These are phyloP conservation scores for Hypoxylon fragiforme DNA, from an alignment of 495 filamentous ascomycete genomes.

Conservation along the genomic window DNA sequence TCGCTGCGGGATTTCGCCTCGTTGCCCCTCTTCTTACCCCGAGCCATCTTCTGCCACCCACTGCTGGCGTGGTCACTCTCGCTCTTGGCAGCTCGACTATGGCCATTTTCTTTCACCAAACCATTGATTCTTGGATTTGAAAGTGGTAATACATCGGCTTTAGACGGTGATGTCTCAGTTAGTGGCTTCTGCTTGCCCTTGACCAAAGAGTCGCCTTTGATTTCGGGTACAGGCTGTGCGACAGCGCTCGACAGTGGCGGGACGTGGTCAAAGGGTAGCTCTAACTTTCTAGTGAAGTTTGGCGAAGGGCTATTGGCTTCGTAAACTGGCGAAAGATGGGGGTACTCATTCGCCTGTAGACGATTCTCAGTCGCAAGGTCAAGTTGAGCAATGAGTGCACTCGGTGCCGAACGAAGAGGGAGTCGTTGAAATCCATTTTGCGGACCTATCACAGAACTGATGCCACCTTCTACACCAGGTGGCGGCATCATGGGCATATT, in stretches of 20 bases:
- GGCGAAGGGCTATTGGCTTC: slow-evolving; percentile 58
- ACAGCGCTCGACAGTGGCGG: slow-evolving; percentile 18
- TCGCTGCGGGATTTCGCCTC: slow-evolving; percentile 41
- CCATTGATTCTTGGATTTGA: slow-evolving; percentile 44
- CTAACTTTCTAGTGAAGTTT: slow-evolving; percentile 44
- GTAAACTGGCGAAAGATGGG: slow-evolving; percentile 59
- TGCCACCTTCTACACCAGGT: slow-evolving; percentile 10
- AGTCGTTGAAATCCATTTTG: slow-evolving; percentile 35
- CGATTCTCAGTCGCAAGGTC: slow-evolving; percentile 49
- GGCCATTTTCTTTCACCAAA: slow-evolving; percentile 47
- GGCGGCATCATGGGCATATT: slow-evolving; percentile 13
- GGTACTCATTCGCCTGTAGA: slow-evolving; percentile 39
- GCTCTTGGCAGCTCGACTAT: slow-evolving; percentile 52
- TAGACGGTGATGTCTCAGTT: slow-evolving; percentile 20
- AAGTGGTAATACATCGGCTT: slow-evolving; percentile 23
- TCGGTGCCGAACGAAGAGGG: slow-evolving; percentile 42
- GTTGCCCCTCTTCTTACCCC: slow-evolving; percentile 51
- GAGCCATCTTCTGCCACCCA: slow-evolving; percentile 52
- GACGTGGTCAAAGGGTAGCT: slow-evolving; percentile 32
- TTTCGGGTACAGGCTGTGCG: slow-evolving; percentile 32
- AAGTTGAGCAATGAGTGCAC: slow-evolving; percentile 47
- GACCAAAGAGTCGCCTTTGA: slow-evolving; percentile 41
- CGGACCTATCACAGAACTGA: slow-evolving; percentile 4
- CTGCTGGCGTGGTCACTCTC: slow-evolving; percentile 45
- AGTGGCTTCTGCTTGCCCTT: slow-evolving; percentile 32